Base-by-base conservation (phyloP, 345 rosid species). In the Pistacia atlantica region DNA sequence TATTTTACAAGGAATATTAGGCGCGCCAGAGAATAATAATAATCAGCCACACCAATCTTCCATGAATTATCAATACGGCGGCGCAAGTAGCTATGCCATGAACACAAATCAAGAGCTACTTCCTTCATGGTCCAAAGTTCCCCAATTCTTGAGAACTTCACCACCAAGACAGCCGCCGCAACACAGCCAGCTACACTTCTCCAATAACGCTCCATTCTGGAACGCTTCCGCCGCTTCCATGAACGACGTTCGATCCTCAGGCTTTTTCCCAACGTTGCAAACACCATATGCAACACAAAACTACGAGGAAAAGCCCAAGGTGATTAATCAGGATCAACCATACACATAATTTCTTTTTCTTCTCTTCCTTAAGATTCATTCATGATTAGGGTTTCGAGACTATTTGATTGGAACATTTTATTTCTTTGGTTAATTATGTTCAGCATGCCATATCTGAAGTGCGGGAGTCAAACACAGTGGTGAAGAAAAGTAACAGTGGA, bases 171-270 rank as follows among this genome's bases (percentile, higher is more conserved):
- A 85, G 58, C 57, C 83, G 17, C 82, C 80, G 4, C 77, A 82
- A 14, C 84, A 85, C 5, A 82, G 75, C 62, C 97, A 90, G 68
- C 81, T 93, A 79, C 91, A 91, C 35, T 92, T 96, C 81, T 93
- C 99, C 69, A 96, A 96, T 78, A 93, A 96, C 83, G 90, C 97
- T 5, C 90, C 95, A 18, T 93, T 91, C 76, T 96, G 99, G 99
- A 92, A 92, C 65, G 93, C 90, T 2, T 85, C 91, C 31, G 85
- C 89, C 0, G 62, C 84, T 33, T 79, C 85, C 75, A 80, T 82
- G 73, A 84, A 69, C 28, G 97, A 96, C 48, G 80, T 81, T 72
- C 88, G 93, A 18, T 83, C 97, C 12, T 86, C 97, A 0, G 81
- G 78, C 80, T 86, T 87, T 80, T 90, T 88, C 64, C 90, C 93